Conservation (phyloP, 2,329 filamentous ascomycete species). For the Aspergillus pseudonomiae region DNA sequence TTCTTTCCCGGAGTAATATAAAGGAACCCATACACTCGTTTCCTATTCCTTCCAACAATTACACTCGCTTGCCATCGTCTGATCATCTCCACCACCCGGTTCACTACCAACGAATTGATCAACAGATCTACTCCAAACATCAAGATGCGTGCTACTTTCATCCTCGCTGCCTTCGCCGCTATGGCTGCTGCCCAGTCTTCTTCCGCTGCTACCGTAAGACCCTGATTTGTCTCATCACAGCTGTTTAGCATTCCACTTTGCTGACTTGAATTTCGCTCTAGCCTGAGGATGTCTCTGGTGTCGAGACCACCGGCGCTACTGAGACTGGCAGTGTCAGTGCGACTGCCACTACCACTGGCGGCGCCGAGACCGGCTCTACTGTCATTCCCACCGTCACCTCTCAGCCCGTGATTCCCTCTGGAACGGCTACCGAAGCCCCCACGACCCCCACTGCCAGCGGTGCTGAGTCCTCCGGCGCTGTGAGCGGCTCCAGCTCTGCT, state of each 20-base stretch:
- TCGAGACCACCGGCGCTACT: background rate
- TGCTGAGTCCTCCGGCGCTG: conserved; percentile 27
- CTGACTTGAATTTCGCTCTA: background rate
- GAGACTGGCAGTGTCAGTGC: background rate
- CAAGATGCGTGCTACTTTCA: conserved; percentile 52
- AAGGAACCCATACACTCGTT: conserved; percentile 18
- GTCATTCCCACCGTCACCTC: conserved; percentile 30
- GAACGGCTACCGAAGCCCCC: background rate
- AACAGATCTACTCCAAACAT: conserved; percentile 19
- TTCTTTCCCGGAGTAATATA: conserved; percentile 18
- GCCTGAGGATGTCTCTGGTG: background rate
- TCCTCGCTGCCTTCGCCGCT: conserved; percentile 49
- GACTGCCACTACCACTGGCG: background rate
- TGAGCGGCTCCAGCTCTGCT: conserved; percentile 19
- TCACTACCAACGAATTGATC: conserved; percentile 10
- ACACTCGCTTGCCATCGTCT: conserved; percentile 11
- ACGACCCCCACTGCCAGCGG: conserved; percentile 21
- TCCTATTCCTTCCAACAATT: conserved; percentile 6
- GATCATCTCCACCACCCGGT: background rate
- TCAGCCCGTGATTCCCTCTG: conserved; percentile 33
- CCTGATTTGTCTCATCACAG: background rate
- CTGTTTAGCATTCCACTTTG: background rate
- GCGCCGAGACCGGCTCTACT: background rate
- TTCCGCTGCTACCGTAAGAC: conserved; percentile 24
- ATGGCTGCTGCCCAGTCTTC: conserved; percentile 44